Evolutionary conservation across 2,329 filamentous ascomycete genomes (phyloP).

Genomic region (Arthrinium puccinioides): DNA sequence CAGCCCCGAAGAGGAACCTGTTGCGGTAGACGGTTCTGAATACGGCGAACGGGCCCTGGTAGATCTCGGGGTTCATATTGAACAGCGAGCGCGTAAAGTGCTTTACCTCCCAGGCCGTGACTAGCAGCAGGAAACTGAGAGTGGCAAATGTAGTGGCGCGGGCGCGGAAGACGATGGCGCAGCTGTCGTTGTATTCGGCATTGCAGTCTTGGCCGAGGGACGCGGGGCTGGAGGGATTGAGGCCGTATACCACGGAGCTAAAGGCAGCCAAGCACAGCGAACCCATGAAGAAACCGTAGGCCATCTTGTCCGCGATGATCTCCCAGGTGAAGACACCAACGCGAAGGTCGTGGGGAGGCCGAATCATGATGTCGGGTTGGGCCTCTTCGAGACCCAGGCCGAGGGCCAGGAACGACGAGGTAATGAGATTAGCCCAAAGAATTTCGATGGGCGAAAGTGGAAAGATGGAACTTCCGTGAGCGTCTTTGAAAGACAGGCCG

Average conservation of each 20-base stretch:
- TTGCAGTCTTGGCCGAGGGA: constrained; percentile 53
- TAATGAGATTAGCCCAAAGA: constrained; percentile 71
- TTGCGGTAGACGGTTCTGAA: constrained; percentile 61
- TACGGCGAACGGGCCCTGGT: constrained; percentile 40
- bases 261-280: constrained; percentile 55
- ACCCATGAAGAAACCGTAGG: constrained; percentile 59
- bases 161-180: constrained; percentile 54
- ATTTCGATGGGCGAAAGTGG: constrained; percentile 67
- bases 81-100: constrained; percentile 65
- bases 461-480: constrained; percentile 52
- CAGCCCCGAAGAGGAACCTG: constrained; percentile 58
- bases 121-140: constrained; percentile 59
- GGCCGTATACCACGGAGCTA: constrained; percentile 48
- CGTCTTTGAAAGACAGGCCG: constrained; percentile 62
- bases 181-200: constrained; percentile 38
- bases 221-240: constrained; percentile 28
- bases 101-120: constrained; percentile 69
- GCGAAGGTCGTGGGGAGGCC: constrained; percentile 55
- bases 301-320: constrained; percentile 58
- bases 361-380: constrained; percentile 58
- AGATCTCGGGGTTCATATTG: constrained; percentile 50
- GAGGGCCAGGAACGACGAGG: constrained; percentile 63
- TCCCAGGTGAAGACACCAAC: constrained; percentile 57
- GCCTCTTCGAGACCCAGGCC: constrained; percentile 66
- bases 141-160: constrained; percentile 64